phyloP scores from a whole-genome alignment of 108 stramenopile genomes.

The Cyclotella sp. region DNA sequence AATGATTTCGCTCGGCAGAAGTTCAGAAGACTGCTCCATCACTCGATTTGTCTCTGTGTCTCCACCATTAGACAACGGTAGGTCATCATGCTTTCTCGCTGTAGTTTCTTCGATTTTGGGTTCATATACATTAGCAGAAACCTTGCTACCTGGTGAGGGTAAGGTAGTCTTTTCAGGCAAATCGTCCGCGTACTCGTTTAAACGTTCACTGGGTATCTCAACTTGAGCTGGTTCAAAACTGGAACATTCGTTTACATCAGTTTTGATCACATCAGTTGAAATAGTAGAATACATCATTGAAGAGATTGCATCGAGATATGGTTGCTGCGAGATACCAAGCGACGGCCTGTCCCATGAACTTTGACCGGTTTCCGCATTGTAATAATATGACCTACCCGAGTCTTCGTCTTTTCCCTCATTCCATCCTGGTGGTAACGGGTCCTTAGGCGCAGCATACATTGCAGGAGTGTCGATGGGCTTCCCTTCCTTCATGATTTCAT shows the following conservation, averaged over 20 bases:
- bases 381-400: conserved; percentile 62
- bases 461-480: neutral
- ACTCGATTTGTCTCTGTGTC: neutral
- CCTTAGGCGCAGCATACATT: neutral
- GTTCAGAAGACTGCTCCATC: neutral
- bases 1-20: neutral
- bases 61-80: neutral
- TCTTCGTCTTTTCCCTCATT: conserved; percentile 54
- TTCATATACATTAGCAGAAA: neutral
- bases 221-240: too few species aligned
- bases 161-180: too few species aligned
- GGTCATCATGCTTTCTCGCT: neutral
- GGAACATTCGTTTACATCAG: too few species aligned
- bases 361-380: conserved; percentile 60
- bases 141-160: too few species aligned
- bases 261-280: neutral
- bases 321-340: neutral
- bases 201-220: too few species aligned
- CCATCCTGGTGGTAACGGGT: conserved; percentile 63
- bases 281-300: neutral
- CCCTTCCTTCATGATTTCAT: too few species aligned
- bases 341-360: conserved; percentile 66
- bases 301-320: neutral
- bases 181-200: too few species aligned
- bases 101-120: neutral